These are phyloP conservation scores for Penicillium paradoxum DNA, from an alignment of 495 filamentous ascomycete species.

Conservation along the genomic window DNA sequence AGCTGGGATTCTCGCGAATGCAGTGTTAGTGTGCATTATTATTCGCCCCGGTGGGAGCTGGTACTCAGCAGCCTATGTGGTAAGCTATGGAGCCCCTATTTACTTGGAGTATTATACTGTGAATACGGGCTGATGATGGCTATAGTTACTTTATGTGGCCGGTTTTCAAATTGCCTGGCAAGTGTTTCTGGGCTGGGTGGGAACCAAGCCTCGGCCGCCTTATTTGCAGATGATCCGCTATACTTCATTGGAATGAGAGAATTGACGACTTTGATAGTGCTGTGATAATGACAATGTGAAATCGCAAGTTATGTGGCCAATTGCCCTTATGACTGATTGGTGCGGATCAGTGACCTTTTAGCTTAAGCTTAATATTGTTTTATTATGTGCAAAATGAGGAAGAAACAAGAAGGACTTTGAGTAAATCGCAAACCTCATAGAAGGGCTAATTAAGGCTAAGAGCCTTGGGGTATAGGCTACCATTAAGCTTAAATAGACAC, in stretches of 20 bases:
- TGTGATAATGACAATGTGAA: too few relatives aligned
- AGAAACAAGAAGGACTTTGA: too few relatives aligned
- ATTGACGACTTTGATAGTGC: too few relatives aligned
- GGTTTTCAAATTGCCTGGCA: background rate
- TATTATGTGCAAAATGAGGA: too few relatives aligned
- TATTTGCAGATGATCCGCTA: background rate
- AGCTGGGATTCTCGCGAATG: background rate
- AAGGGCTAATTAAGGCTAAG: too few relatives aligned
- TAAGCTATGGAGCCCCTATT: background rate
- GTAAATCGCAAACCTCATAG: too few relatives aligned
- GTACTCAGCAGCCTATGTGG: background rate
- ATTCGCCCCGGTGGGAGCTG: background rate
- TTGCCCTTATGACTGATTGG: too few relatives aligned
- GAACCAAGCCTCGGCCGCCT: background rate
- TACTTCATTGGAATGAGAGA: background rate
- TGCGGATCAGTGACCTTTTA: too few relatives aligned
- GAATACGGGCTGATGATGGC: background rate
- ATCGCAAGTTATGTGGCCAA: too few relatives aligned
- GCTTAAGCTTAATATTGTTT: too few relatives aligned
- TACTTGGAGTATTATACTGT: background rate
- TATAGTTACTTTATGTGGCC: background rate
- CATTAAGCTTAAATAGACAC: too few relatives aligned
- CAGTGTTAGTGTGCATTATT: background rate
- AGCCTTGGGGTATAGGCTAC: too few relatives aligned
- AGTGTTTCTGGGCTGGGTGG: background rate